phyloP scores from a whole-genome alignment of 495 filamentous ascomycete genomes.

The Neurospora africana region DNA sequence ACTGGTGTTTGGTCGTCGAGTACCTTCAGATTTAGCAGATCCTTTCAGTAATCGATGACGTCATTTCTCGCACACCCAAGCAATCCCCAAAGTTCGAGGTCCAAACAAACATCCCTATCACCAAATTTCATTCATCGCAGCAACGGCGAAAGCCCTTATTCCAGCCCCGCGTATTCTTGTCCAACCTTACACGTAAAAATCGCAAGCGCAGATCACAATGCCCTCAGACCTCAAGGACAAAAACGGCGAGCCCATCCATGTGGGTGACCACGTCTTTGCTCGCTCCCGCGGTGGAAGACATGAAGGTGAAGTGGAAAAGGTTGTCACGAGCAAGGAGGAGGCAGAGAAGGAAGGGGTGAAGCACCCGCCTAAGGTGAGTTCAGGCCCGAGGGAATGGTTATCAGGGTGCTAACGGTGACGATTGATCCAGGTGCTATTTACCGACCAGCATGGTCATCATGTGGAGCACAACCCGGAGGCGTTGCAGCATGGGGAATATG shows the following conservation, averaged over 20 bases:
- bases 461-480: slow-evolving; percentile 27
- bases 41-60: not conserved
- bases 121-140: not conserved
- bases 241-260: slow-evolving; percentile 22
- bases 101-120: not conserved
- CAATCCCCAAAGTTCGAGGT: not conserved
- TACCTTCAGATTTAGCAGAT: not conserved
- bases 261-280: slow-evolving; percentile 27
- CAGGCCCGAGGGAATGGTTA: too few species aligned
- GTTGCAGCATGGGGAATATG: slow-evolving; percentile 13
- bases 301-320: slow-evolving; percentile 29
- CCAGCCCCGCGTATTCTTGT: not conserved
- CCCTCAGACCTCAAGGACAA: slow-evolving; percentile 22
- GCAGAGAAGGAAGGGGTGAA: slow-evolving; percentile 29
- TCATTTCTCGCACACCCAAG: not conserved
- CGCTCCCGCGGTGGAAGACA: slow-evolving; percentile 23
- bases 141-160: not conserved
- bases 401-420: not conserved
- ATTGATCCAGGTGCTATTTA: slow-evolving; percentile 15
- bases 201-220: slow-evolving; percentile 6
- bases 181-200: not conserved
- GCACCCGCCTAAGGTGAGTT: slow-evolving; percentile 29
- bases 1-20: not conserved
- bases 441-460: slow-evolving; percentile 29
- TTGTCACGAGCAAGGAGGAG: slow-evolving; percentile 24